Percentiles rank a stretch among this genome's conserved stretches.
These are phyloP conservation scores for Polytrichum formosum DNA, from an alignment of 225 moss, liverwort and hornwort species.

Conservation along the genomic window DNA sequence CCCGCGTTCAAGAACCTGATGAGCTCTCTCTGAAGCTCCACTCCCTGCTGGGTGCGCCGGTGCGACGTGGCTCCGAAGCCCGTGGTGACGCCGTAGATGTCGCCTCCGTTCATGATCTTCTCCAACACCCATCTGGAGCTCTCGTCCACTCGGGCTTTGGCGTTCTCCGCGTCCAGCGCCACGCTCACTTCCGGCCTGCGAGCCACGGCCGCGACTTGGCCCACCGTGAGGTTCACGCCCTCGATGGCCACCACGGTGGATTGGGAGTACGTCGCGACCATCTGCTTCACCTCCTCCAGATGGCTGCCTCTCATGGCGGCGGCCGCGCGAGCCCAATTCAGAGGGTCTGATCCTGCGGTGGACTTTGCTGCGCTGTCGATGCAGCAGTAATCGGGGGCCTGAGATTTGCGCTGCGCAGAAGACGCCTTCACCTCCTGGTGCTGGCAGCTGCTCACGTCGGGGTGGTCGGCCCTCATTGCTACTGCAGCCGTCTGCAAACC, in stretches of 20 bases:
- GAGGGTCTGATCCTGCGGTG: slow-evolving; percentile 31
- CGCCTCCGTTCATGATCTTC: slow-evolving; percentile 29
- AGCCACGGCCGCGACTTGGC: slow-evolving; percentile 18
- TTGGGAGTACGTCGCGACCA: slow-evolving; percentile 12
- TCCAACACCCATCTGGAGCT: slow-evolving; percentile 26
- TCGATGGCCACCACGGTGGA: slow-evolving; percentile 8
- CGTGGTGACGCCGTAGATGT: slow-evolving; percentile 37
- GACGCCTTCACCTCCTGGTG: no score
- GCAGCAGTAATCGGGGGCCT: no score
- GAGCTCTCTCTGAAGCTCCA: slow-evolving; percentile 34
- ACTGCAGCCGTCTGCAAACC: no score
- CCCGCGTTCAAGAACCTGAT: slow-evolving; percentile 35
- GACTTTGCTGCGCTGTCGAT: slow-evolving; percentile 27
- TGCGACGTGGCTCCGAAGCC: slow-evolving; percentile 33
- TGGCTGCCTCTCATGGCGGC: slow-evolving; percentile 10
- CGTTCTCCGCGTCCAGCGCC: slow-evolving; percentile 25
- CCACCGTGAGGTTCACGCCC: slow-evolving; percentile 19
- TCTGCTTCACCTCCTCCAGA: slow-evolving; percentile 16
- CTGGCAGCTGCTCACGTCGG: no score
- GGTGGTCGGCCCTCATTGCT: no score
- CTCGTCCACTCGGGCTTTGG: slow-evolving; percentile 27
- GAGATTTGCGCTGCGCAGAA: no score
- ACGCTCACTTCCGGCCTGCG: slow-evolving; percentile 10
- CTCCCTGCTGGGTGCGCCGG: slow-evolving; percentile 31
- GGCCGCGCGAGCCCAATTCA: slow-evolving; percentile 15